Base-by-base conservation (phyloP, 106 monocot genomes). In the Allium sativum region DNA sequence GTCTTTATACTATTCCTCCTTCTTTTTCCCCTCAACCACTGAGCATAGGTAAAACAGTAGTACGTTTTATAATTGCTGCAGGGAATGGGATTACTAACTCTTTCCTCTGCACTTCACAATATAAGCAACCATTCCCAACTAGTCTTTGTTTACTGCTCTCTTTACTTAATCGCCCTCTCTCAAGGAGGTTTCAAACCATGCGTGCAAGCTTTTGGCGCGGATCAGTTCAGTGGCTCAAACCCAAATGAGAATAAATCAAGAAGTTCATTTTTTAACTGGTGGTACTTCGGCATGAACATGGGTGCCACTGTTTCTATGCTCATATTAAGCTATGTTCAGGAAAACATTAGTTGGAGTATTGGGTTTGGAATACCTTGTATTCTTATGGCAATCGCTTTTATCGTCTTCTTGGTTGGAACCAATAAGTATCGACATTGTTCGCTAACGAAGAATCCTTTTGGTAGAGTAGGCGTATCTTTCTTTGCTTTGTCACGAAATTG, bases 181-280 rank as follows among this genome's bases (percentile, higher is more conserved):
- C 77, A 77, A 50, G 77, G 77, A 7, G 60, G 59, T 42, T 64
- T 68, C 40, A 72, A 72, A 47, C 72, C 77, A 7, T 73, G 73
- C 47, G 40, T 59, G 11, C 78, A 68, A 42, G 78, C 78, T 2
- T 78, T 78, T 21, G 78, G 72, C 12, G 78, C 73, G 4, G 78
- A 78, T 42, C 78, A 78, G 58, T 78, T 78, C 21, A 73, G 73
- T 19, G 78, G 68, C 44, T 48, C 41, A 13, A 69, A 78, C 21
- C 50, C 64, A 0, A 58, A 68, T 14, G 73, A 78, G 19, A 18
- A 22, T 19, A 53, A 18, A 10, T 56, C 73, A 11, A 78, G 62
- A 41, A 73, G 68, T 53, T 78, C 73, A 1, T 59, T 78, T 58
- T 78, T 78, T 59, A 73, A 78, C 44, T 78, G 78, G 73, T 68